phyloP scores from a whole-genome alignment of 2,329 filamentous ascomycete species.

The Aureobasidium lini region DNA sequence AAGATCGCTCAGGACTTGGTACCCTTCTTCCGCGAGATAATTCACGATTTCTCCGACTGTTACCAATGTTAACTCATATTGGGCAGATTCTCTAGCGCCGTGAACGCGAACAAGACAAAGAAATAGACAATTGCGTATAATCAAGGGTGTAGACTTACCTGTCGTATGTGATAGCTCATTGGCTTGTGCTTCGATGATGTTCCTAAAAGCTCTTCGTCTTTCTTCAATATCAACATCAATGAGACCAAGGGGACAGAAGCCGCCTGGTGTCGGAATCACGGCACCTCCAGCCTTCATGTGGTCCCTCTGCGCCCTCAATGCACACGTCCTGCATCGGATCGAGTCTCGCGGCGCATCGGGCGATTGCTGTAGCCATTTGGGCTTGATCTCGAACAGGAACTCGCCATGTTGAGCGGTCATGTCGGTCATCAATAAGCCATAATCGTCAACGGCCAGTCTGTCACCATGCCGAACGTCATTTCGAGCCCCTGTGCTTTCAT shows the following conservation, averaged over 20 bases:
- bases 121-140: background rate
- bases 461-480: constrained; percentile 22
- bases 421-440: constrained; percentile 29
- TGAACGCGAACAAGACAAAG: background rate
- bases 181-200: constrained; percentile 18
- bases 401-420: constrained; percentile 26
- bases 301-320: constrained; percentile 32
- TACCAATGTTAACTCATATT: background rate
- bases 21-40: constrained; percentile 26
- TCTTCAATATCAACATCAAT: constrained; percentile 24
- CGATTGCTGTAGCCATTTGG: constrained; percentile 43
- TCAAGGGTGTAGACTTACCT: background rate
- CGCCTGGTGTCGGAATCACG: background rate
- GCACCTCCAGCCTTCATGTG: background rate
- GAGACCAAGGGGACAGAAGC: constrained; percentile 35
- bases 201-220: constrained; percentile 19
- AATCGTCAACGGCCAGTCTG: constrained; percentile 21
- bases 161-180: background rate
- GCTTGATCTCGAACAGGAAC: constrained; percentile 36
- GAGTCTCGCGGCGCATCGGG: constrained; percentile 35
- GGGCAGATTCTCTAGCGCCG: background rate
- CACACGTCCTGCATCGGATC: constrained; percentile 40
- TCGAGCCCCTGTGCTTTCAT: constrained; percentile 14
- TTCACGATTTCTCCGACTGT: constrained; percentile 17
- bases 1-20: constrained; percentile 31